These are phyloP conservation scores for Ophiocordyceps sinensis DNA, from an alignment of 2,329 filamentous ascomycete species.

Conservation along the genomic window DNA sequence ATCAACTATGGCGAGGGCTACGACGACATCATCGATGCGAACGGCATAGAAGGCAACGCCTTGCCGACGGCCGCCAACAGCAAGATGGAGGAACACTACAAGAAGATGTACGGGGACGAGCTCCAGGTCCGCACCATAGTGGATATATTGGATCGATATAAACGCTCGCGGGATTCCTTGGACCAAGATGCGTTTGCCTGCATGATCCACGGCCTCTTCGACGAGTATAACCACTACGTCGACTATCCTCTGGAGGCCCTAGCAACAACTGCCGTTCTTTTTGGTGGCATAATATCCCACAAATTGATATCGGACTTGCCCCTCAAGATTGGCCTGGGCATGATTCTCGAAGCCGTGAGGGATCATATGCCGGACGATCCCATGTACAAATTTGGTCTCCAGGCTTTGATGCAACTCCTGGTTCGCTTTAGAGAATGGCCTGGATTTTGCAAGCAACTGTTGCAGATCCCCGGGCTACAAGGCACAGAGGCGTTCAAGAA, in stretches of 20 bases:
- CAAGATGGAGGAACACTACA: slow-evolving; percentile 96
- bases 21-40: slow-evolving; percentile 80
- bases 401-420: slow-evolving; percentile 82
- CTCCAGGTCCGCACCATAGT: slow-evolving; percentile 78
- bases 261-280: slow-evolving; percentile 89
- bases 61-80: slow-evolving; percentile 66
- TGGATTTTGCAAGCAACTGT: slow-evolving; percentile 76
- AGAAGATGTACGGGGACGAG: slow-evolving; percentile 92
- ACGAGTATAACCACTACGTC: slow-evolving; percentile 90
- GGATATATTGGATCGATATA: slow-evolving; percentile 70
- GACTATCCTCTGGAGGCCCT: slow-evolving; percentile 94
- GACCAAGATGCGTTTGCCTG: slow-evolving; percentile 95
- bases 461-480: slow-evolving; percentile 68
- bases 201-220: slow-evolving; percentile 96
- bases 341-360: slow-evolving; percentile 93
- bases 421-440: slow-evolving; percentile 82
- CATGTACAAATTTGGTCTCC: slow-evolving; percentile 97
- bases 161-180: slow-evolving; percentile 66
- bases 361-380: slow-evolving; percentile 70
- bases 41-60: slow-evolving; percentile 67
- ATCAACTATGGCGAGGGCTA: slow-evolving; percentile 94
- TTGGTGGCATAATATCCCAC: slow-evolving; percentile 91
- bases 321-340: slow-evolving; percentile 83
- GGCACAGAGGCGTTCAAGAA: slow-evolving; percentile 74
- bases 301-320: slow-evolving; percentile 82